Evolutionary conservation across 2,329 filamentous ascomycete species (phyloP), one percentile per base, ranked within the genome.

Genomic region (Furcasterigmium sp.): DNA sequence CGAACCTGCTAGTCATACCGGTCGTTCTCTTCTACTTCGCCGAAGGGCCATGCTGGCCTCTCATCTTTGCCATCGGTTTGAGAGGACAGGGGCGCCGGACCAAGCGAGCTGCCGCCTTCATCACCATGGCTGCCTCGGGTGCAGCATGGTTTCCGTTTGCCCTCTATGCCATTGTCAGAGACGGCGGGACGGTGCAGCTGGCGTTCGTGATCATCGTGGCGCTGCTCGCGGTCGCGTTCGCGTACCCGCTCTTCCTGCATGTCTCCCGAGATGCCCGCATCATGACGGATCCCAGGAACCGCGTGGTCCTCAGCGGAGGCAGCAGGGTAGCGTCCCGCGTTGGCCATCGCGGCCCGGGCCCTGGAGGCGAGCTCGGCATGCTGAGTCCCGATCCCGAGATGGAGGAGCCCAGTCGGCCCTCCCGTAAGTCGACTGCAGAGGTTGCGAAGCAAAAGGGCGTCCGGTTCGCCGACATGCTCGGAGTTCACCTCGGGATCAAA

Each of bases 41-140:
- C 56, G 87, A 91, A 60, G 86, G 84, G 0, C 87, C 89, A 41
- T 79, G 88, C 53, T 95, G 87, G 72, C 89, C 90, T 0, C 81
- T 91, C 2, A 82, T 93, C 46, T 89, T 90, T 52, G 82, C 86
- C 4, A 75, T 93, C 11, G 86, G 85, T 3, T 82, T 95, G 46
- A 79, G 87, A 3, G 88, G 89, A 1, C 78, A 94, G 39, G 89
- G 89, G 0, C 75, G 78, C n/a, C 76, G 87, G 51, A 90, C 85
- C 4, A 94, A 94, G 65, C 76, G 84, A 38, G 87, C 85, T 0
- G 84, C 85, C 0, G 85, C 84, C 2, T 87, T 80, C 60, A 82
- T 94, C 50, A 87, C 91, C 2, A 87, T 84, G 59, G 85, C 83
- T 39, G 85, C 82, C 1, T 82, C 78, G 2, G 86, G 87, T 2